phyloP scores from a whole-genome alignment of 192 early-diverging fungal species.

The Mortierella alpina region DNA sequence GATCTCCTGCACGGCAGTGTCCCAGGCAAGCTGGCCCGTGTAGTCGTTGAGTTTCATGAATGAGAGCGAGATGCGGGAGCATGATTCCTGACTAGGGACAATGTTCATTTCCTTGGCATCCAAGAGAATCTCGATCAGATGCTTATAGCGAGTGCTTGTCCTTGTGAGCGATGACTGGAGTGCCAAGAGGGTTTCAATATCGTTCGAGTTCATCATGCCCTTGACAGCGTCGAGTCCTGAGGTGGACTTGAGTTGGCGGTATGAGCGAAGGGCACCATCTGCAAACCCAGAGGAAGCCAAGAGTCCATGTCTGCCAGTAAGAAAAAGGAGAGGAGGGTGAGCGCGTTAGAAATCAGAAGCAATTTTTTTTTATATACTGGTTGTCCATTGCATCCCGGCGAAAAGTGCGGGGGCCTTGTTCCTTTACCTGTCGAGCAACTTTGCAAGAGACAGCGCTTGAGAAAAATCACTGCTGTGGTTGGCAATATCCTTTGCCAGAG shows the following conservation, averaged over 20 bases:
- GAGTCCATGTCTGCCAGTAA: conserved; percentile 27
- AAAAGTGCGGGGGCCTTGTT: too few species aligned
- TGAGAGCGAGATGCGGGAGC: conserved; percentile 36
- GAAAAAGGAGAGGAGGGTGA: background rate
- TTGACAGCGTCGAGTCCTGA: conserved; percentile 41
- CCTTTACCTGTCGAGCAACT: conserved; percentile 40
- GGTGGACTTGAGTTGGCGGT: conserved; percentile 37
- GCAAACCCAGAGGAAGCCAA: conserved; percentile 41
- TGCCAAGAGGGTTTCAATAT: conserved; percentile 32
- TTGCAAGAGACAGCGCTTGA: conserved; percentile 41
- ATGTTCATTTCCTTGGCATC: conserved; percentile 53
- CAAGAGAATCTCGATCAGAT: conserved; percentile 45
- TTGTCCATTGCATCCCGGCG: too few species aligned
- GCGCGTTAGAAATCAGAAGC: background rate
- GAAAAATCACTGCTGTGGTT: conserved; percentile 49
- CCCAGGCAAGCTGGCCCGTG: conserved; percentile 51
- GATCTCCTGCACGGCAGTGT: conserved; percentile 52
- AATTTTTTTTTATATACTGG: too few species aligned
- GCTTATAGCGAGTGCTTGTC: conserved; percentile 34
- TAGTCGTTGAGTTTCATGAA: conserved; percentile 41
- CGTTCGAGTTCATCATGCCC: conserved; percentile 10
- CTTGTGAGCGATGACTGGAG: conserved; percentile 32
- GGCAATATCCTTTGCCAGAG: conserved; percentile 46
- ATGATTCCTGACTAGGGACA: conserved; percentile 39
- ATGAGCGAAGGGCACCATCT: conserved; percentile 42